These are phyloP conservation scores for Gossypium trilobum DNA, from an alignment of 441 rosid species.

Conservation along the genomic window DNA sequence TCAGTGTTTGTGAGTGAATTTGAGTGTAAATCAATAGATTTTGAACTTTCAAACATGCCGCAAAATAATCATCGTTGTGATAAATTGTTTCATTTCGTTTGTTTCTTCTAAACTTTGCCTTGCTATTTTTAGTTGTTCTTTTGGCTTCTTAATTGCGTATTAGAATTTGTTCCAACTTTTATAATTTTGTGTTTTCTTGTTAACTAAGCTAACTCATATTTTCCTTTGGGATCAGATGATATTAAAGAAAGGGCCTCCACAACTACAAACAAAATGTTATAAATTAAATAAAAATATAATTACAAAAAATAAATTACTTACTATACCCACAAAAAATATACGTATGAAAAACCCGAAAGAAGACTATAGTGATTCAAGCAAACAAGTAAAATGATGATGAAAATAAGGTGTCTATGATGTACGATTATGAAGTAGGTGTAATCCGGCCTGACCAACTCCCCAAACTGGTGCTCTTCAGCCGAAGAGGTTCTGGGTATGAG, in stretches of 20 bases:
- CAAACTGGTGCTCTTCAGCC: too few relatives aligned
- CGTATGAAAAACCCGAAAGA: not conserved
- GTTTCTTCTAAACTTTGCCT: not conserved
- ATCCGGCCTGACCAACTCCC: too few relatives aligned
- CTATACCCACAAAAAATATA: not conserved
- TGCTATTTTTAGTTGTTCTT: not conserved
- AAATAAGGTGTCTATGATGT: not conserved
- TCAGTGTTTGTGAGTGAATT: constrained; percentile 35
- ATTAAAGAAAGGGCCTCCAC: not conserved
- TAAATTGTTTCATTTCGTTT: not conserved
- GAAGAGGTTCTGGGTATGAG: not conserved
- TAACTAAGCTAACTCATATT: too few relatives aligned
- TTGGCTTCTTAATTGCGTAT: not conserved
- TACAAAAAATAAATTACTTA: not conserved
- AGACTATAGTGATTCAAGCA: not conserved
- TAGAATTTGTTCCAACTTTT: too few relatives aligned
- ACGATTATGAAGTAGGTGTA: not conserved
- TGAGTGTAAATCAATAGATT: constrained; percentile 46
- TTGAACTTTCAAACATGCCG: constrained; percentile 18
- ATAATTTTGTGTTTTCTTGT: too few relatives aligned
- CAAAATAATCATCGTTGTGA: not conserved
- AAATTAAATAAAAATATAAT: not conserved
- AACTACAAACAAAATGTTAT: not conserved
- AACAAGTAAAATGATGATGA: not conserved
- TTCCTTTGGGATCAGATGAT: too few relatives aligned